Conservation (phyloP, 108 stramenopile species). For the Poteriospumella lacustris region DNA sequence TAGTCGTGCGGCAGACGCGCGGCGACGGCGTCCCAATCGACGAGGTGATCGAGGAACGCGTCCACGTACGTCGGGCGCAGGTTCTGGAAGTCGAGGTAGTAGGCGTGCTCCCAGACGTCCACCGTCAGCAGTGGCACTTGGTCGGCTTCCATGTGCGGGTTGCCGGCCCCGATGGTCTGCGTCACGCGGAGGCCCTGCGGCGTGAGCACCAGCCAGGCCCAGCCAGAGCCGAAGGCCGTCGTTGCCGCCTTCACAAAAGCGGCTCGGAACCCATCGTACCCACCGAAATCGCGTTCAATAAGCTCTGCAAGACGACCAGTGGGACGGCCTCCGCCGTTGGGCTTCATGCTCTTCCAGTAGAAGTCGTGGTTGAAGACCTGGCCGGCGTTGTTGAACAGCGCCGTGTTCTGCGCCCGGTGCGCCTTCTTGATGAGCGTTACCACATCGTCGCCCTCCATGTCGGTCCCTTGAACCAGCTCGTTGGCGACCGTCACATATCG, state of each 20-base stretch:
- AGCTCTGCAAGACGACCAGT: slow-evolving; percentile 43
- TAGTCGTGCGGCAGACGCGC: too few species aligned
- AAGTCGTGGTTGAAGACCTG: slow-evolving; percentile 65
- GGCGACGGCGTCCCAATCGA: slow-evolving; percentile 20
- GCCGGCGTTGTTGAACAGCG: slow-evolving; percentile 63
- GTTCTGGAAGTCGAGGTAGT: slow-evolving; percentile 59
- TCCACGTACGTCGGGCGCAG: slow-evolving; percentile 36
- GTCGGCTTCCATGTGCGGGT: slow-evolving; percentile 44
- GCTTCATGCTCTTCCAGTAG: slow-evolving; percentile 66
- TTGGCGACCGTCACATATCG: slow-evolving; percentile 50
- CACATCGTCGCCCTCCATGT: slow-evolving; percentile 35
- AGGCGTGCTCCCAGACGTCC: slow-evolving; percentile 61
- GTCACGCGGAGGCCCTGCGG: slow-evolving; percentile 33
- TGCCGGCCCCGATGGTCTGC: slow-evolving; percentile 34
- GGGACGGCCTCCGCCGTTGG: slow-evolving; percentile 55
- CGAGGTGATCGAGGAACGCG: neutral
- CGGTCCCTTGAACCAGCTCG: slow-evolving; percentile 37
- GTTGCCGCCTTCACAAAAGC: slow-evolving; percentile 37
- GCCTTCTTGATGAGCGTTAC: neutral
- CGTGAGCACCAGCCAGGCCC: slow-evolving; percentile 50
- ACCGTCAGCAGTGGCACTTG: slow-evolving; percentile 48
- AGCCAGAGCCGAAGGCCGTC: slow-evolving; percentile 49
- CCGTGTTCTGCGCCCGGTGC: slow-evolving; percentile 24
- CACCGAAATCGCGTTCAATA: slow-evolving; percentile 42
- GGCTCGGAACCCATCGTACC: slow-evolving; percentile 35